Evolutionary conservation across 2,329 filamentous ascomycete species (phyloP), one percentile per base, ranked within the genome.

Genomic region (Colletotrichum viniferum): DNA sequence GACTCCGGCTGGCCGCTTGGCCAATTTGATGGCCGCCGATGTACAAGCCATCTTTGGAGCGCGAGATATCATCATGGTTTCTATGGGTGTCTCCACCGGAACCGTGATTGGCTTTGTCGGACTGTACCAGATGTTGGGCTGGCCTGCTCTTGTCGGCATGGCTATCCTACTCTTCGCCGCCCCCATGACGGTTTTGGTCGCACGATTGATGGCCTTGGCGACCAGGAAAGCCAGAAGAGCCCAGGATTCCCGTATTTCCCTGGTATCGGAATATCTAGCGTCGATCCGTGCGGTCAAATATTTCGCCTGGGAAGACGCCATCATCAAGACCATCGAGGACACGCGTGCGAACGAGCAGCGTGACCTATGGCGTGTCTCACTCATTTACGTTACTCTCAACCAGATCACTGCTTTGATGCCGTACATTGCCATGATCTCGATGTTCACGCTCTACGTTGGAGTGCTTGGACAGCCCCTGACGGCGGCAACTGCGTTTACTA

Each of bases 271-370:
- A 78, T 92, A 91, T 77, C 84, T 92, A 30, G 83, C 86, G 30
- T 90, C 90, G 9, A 91, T 92, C 71, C 86, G 88, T 13, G 89
- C 88, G 18, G 87, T 92, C 81, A 92, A 92, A 78, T 92, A 91
- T 77, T 91, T 92, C 80, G 88, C 88, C 3, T 92, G 90, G 90
- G 90, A 92, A 78, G 85, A 86, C 21, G 85, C 88, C 36, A 87
- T 90, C 76, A 85, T 87, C 13, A 83, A 87, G n/a, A 87, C 86
- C 66, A 87, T 92, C 71, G 85, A 89, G 34, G 82, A 85, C 6
- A 85, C 89, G 13, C 87, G 90, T 3, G 79, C 82, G 16, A 82
- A 84, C 3, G 90, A 92, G 79, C 90, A 91, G 76, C 87, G 86
- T 56, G 86, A 87, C 48, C 85, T 91, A 26, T 92, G 90, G 90